A percentile compares a stretch with the other conserved stretches of the same genome.
phyloP scores from a whole-genome alignment of 2,329 filamentous ascomycete species.

The Aquanectria penicillioides region DNA sequence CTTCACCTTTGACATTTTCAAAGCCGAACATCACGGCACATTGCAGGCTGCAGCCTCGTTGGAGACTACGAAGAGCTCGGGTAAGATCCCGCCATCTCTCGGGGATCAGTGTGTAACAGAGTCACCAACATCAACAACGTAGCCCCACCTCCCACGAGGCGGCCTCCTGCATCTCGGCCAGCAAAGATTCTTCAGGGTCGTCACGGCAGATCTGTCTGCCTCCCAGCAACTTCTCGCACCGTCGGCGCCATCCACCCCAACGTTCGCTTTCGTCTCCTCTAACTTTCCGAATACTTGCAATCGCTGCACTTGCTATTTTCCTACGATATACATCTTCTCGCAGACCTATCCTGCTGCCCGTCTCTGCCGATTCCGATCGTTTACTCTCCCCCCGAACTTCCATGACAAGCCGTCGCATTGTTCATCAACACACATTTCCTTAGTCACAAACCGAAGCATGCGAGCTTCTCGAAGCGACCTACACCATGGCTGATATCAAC shows the following conservation, averaged over 20 bases:
- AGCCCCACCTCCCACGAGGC: background rate
- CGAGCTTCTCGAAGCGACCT: slow-evolving; percentile 15
- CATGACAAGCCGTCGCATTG: slow-evolving; percentile 18
- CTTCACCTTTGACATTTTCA: slow-evolving; percentile 32
- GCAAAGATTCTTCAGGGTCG: slow-evolving; percentile 16
- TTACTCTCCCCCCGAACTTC: background rate
- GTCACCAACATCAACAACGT: background rate
- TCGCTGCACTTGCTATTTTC: background rate
- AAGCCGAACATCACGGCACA: slow-evolving; percentile 20
- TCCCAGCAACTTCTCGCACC: slow-evolving; percentile 34
- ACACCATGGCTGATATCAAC: slow-evolving; percentile 50
- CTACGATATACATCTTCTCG: no score
- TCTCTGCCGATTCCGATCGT: background rate
- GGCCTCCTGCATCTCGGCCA: background rate
- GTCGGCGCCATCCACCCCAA: slow-evolving; percentile 15
- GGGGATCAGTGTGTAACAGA: background rate
- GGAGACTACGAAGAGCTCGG: slow-evolving; percentile 9
- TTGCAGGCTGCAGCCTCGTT: slow-evolving; percentile 29
- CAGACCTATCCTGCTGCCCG: no score
- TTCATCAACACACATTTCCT: slow-evolving; percentile 12
- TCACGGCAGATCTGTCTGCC: slow-evolving; percentile 19
- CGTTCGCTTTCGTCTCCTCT: background rate
- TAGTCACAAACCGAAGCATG: slow-evolving; percentile 33
- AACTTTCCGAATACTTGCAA: background rate
- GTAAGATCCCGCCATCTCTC: background rate